These are phyloP conservation scores for Cercospora sp. DNA, from an alignment of 2,329 filamentous ascomycete genomes.

Conservation along the genomic window DNA sequence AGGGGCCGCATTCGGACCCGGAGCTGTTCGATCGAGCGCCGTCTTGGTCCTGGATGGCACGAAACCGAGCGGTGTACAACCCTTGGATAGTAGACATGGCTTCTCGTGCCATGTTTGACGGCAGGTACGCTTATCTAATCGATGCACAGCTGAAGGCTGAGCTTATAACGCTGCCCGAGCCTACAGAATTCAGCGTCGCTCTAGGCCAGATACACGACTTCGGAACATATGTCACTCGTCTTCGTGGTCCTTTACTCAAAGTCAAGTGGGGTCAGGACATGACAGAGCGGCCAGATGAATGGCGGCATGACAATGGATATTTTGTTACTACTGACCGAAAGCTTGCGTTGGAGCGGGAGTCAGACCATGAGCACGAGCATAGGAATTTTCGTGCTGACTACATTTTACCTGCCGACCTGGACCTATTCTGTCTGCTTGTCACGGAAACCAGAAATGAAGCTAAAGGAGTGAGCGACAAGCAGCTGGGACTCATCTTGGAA, in stretches of 20 bases:
- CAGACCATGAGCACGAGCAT: neutral
- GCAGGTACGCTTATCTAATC: neutral
- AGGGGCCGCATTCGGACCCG: neutral
- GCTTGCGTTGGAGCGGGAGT: neutral
- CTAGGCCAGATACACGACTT: neutral
- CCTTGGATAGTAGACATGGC: neutral
- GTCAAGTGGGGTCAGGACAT: neutral
- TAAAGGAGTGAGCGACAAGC: neutral
- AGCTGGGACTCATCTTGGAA: neutral
- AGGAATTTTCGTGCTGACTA: neutral
- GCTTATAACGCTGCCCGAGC: neutral
- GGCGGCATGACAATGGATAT: neutral
- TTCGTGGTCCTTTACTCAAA: neutral
- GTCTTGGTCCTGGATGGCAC: neutral
- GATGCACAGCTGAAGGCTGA: neutral
- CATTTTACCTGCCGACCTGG: neutral
- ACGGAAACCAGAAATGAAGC: neutral
- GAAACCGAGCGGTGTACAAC: neutral
- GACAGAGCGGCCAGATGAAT: neutral
- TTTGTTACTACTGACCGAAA: neutral
- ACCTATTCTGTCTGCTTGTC: neutral
- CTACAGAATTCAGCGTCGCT: neutral
- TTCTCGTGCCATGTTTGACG: neutral
- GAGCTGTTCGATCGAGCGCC: neutral
- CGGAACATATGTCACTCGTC: neutral